Evolutionary conservation across 768 basidiomycete genomes (phyloP), one percentile per base, ranked within the genome.

Genomic region (Psilocybe azurescens): DNA sequence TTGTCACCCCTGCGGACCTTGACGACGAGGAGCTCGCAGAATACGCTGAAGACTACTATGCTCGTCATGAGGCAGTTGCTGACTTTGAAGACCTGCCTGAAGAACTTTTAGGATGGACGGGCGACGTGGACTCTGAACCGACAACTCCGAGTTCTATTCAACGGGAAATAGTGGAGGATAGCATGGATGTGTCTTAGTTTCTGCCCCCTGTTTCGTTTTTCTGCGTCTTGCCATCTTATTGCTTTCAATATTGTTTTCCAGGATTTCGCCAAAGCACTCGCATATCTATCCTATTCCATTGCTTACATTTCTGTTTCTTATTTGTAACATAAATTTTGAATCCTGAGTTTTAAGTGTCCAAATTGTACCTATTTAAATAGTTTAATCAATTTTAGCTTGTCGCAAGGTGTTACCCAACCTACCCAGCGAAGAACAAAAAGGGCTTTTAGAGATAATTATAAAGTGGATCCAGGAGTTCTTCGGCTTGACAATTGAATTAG

Each of bases 21-120:
- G 83, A 85, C 7, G 82, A 86, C 53, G 86, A 83, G 62, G 87
- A 89, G 63, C 74, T 88, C 1, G 76, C 81, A 44, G 86, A 81
- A 18, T 86, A 89, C 64, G 89, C 86, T 0, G 83, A 86, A 53
- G 85, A 87, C 69, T 79, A 68, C 58, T 79, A 68, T 60, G 75
- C 74, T 16, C 67, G 69, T 54, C 75, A 77, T 49, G 73, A 78
- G 1, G 76, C 77, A 0, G 33, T 81, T 1, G 79, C 75, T 1
- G 83, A 83, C 18, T 83, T 86, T 61, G 83, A 81, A 20, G 83
- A 84, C 66, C 64, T 86, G 2, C 73, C 77, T 1, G 70, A 74
- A n/a, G 80, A 79, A 18, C 69, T 81, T 10, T 79, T 79, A 44
- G 65, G 68, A 32, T 72, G 71, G 74, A 76, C 72, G 52, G 78